phyloP scores from a whole-genome alignment of 2,329 filamentous ascomycete species.

The Endocalyx cinctus region DNA sequence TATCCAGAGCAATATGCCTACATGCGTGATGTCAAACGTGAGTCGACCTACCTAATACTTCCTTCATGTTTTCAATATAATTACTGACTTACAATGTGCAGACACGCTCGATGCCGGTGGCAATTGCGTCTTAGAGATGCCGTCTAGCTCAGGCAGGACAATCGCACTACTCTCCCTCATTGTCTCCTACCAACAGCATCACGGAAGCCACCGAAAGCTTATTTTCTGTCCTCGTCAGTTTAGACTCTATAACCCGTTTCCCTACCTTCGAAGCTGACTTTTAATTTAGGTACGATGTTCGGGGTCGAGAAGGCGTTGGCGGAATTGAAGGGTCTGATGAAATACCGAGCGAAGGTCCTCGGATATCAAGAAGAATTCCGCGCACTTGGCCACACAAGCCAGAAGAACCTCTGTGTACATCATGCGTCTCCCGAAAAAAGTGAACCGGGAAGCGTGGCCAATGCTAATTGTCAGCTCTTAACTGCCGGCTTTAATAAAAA shows the following conservation, averaged over 20 bases:
- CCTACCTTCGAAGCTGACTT: too few relatives aligned
- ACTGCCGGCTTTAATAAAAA: constrained; percentile 97
- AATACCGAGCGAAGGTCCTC: constrained; percentile 85
- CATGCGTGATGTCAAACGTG: constrained; percentile 81
- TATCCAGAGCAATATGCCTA: constrained; percentile 68
- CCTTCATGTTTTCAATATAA: too few relatives aligned
- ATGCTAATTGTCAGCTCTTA: constrained; percentile 90
- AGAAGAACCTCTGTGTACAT: constrained; percentile 95
- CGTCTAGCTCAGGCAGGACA: constrained; percentile 96
- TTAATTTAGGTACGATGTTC: too few relatives aligned
- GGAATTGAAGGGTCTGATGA: constrained; percentile 89
- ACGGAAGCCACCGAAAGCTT: constrained; percentile 88
- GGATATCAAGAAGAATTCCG: constrained; percentile 92
- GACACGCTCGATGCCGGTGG: constrained; percentile 90
- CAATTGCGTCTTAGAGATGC: constrained; percentile 97
- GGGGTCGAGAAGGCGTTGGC: constrained; percentile 97
- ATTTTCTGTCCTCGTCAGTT: constrained; percentile 99
- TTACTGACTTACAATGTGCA: too few relatives aligned
- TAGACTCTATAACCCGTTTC: too few relatives aligned
- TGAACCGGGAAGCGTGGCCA: constrained; percentile 90
- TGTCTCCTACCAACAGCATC: constrained; percentile 91
- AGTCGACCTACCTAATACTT: too few relatives aligned
- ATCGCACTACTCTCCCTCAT: constrained; percentile 93
- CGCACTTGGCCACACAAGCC: constrained; percentile 85
- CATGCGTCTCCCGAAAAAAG: constrained; percentile 93